Conservation (phyloP, 1,284 basidiomycete genomes). For the Cutaneotrichosporon daszewskae region DNA sequence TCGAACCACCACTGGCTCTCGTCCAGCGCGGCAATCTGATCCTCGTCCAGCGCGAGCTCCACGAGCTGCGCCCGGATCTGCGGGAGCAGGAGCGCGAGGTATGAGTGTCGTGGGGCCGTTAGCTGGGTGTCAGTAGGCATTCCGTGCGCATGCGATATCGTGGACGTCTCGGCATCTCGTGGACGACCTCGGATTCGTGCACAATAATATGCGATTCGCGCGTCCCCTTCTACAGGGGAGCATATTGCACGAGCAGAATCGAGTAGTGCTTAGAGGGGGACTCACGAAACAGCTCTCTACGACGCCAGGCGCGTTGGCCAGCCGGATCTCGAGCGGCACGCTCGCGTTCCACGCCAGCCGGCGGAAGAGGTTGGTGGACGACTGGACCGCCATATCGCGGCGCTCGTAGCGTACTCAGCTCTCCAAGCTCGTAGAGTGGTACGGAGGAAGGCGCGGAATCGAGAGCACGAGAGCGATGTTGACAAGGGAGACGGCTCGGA, state of each 20-base stretch:
- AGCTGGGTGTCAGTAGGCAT: constrained; percentile 35
- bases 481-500: no score
- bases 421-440: no score
- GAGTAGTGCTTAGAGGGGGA: no score
- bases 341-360: constrained; percentile 44
- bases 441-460: no score
- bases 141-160: not conserved
- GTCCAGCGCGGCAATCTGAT: constrained; percentile 53
- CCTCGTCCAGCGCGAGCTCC: constrained; percentile 82
- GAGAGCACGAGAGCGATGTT: no score
- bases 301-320: constrained; percentile 32
- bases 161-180: not conserved
- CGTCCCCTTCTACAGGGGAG: no score
- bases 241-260: no score
- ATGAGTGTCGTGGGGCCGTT: constrained; percentile 76
- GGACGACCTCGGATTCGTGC: not conserved
- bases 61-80: constrained; percentile 78
- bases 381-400: constrained; percentile 26
- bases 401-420: no score
- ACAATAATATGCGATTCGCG: not conserved
- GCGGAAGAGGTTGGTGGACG: constrained; percentile 41
- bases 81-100: constrained; percentile 80
- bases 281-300: constrained; percentile 44
- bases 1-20: constrained; percentile 96
- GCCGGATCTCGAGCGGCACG: constrained; percentile 35